Evolutionary conservation across 1,139 yeast species (phyloP).

Genomic region (Pichiaceae sp.): DNA sequence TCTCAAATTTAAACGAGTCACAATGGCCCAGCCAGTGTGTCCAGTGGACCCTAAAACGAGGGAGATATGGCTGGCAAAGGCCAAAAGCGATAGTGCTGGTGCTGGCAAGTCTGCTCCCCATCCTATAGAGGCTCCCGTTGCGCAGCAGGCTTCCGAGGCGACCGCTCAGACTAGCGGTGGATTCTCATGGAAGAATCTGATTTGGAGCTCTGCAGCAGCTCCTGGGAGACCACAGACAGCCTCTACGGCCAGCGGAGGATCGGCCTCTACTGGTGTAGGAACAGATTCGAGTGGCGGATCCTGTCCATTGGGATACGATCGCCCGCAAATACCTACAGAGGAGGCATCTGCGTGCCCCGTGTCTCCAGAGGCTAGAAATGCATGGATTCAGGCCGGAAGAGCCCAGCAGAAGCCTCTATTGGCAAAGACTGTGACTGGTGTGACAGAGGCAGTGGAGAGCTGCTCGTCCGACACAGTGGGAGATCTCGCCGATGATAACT

Average conservation of each 20-base stretch:
- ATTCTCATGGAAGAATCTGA: slow-evolving; percentile 10
- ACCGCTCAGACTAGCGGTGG: no score
- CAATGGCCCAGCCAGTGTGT: slow-evolving; percentile 29
- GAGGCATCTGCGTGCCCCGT: slow-evolving; percentile 35
- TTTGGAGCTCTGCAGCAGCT: slow-evolving; percentile 8
- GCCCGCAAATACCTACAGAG: no score
- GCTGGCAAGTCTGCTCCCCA: no score
- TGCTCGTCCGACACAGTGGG: slow-evolving; percentile 39
- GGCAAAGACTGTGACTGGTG: slow-evolving; percentile 18
- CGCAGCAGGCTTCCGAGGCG: no score
- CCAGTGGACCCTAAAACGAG: slow-evolving; percentile 64
- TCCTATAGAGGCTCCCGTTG: no score
- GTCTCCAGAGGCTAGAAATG: slow-evolving; percentile 27
- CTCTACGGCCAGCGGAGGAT: no score
- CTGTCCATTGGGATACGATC: no score
- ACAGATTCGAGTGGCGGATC: no score
- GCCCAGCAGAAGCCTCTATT: slow-evolving; percentile 6
- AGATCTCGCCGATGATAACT: slow-evolving; percentile 26
- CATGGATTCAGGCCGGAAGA: slow-evolving; percentile 16
- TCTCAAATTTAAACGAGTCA: no score
- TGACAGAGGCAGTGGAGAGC: slow-evolving; percentile 22
- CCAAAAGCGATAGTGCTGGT: no score
- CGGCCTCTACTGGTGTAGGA: no score
- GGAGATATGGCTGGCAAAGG: slow-evolving; percentile 42
- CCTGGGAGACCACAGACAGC: no score